phyloP scores from a whole-genome alignment of 331 rosid species.

The Quercus phellos region DNA sequence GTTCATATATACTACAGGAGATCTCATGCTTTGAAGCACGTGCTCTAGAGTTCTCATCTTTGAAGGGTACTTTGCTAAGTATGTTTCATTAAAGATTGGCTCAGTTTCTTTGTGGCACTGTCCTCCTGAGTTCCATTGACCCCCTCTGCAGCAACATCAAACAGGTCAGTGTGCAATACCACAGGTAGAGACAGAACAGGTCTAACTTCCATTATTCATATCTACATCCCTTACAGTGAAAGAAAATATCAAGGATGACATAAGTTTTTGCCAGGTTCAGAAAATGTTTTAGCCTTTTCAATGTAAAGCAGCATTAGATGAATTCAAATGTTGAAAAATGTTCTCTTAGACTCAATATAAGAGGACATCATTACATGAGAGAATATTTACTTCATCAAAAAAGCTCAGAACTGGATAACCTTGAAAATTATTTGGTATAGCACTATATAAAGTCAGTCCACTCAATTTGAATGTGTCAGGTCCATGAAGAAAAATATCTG shows the following conservation, averaged over 20 bases:
- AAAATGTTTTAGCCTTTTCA: neutral
- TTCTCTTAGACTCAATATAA: no score
- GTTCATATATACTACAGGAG: constrained; percentile 72
- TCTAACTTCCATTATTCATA: neutral
- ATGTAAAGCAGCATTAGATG: neutral
- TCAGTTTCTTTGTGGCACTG: constrained; percentile 75
- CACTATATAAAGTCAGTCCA: neutral
- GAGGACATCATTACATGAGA: no score
- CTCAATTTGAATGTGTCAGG: no score
- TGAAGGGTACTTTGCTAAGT: constrained; percentile 57
- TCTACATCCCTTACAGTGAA: neutral
- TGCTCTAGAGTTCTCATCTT: constrained; percentile 79
- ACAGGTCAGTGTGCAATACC: constrained; percentile 7
- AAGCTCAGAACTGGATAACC: neutral
- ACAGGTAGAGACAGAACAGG: neutral
- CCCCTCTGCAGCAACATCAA: constrained; percentile 64
- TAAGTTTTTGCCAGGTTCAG: neutral
- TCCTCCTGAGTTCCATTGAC: constrained; percentile 97
- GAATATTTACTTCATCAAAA: neutral
- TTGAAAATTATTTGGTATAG: neutral
- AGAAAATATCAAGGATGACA: neutral
- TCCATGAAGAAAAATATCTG: no score
- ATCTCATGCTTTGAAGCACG: constrained; percentile 61
- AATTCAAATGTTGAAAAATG: neutral
- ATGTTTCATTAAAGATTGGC: constrained; percentile 54